Conservation (phyloP, 164 flowering plant species). For the Taxillus chinensis region DNA sequence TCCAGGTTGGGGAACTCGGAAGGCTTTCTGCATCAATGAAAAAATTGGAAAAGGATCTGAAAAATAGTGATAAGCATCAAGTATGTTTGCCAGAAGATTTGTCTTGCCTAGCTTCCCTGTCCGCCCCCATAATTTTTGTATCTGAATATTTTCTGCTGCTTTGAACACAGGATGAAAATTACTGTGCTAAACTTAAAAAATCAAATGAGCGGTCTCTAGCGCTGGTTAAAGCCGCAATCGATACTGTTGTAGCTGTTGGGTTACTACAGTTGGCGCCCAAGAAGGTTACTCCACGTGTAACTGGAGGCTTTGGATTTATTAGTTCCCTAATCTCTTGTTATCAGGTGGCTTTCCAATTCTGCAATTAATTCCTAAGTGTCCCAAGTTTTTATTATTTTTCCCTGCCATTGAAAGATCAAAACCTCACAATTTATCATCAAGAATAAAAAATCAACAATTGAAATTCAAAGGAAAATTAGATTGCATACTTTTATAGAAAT, state of each 20-base stretch:
- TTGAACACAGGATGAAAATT: slow-evolving; percentile 65
- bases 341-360: slow-evolving; percentile 46
- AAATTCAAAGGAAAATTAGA: too few species aligned
- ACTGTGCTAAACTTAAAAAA: slow-evolving; percentile 47
- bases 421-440: too few species aligned
- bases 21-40: slow-evolving; percentile 84
- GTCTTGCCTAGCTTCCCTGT: neutral
- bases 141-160: neutral
- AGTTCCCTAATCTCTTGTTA: slow-evolving; percentile 93
- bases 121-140: neutral
- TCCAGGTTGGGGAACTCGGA: slow-evolving; percentile 81
- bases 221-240: slow-evolving; percentile 63
- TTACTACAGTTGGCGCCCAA: slow-evolving; percentile 93
- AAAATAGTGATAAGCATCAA: slow-evolving; percentile 42
- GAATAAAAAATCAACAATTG: too few species aligned
- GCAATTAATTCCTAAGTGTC: too few species aligned
- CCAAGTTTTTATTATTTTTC: too few species aligned
- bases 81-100: slow-evolving; percentile 33
- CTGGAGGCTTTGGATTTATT: slow-evolving; percentile 84
- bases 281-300: slow-evolving; percentile 87
- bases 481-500: too few species aligned
- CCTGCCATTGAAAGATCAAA: too few species aligned
- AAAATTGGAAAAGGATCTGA: slow-evolving; percentile 72
- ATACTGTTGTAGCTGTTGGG: slow-evolving; percentile 84
- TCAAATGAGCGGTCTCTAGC: slow-evolving; percentile 85